Percentiles rank a stretch among this genome's conserved stretches.
These are phyloP conservation scores for Leccinum griseonigrum DNA, from an alignment of 1,284 basidiomycete genomes.

Conservation along the genomic window DNA sequence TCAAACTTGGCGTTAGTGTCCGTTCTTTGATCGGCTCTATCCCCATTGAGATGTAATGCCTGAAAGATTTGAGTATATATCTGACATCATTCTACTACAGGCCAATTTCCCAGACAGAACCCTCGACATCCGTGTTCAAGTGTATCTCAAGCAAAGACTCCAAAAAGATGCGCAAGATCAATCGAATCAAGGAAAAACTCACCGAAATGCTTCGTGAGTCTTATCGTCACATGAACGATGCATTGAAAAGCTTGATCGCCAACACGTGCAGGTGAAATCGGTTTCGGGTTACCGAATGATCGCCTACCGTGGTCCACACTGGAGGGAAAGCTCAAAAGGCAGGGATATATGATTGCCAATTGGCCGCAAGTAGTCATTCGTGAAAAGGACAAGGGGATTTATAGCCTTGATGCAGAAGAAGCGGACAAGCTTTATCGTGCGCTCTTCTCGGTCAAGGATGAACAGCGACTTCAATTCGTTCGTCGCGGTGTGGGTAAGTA, in stretches of 20 bases:
- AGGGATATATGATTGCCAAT: conserved; percentile 5
- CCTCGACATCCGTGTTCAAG: background rate
- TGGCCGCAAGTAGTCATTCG: conserved; percentile 3
- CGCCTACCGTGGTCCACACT: conserved; percentile 13
- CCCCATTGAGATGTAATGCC: too few species aligned
- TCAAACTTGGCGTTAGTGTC: conserved; percentile 1
- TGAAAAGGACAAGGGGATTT: conserved; percentile 1
- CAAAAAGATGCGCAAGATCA: background rate
- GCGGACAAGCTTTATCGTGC: conserved; percentile 2
- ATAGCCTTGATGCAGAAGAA: background rate
- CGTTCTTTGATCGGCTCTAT: background rate
- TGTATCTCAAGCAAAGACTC: background rate
- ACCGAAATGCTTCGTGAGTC: conserved; percentile 12
- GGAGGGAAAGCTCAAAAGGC: background rate
- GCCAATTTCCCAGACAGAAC: background rate
- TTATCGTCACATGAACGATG: background rate
- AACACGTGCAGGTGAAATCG: background rate
- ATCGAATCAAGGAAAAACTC: background rate
- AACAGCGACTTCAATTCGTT: background rate
- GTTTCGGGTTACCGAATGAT: background rate
- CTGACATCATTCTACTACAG: background rate
- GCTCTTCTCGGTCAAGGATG: background rate
- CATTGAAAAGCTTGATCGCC: background rate
- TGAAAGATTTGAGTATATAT: background rate
- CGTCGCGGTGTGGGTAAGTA: background rate